phyloP scores from a whole-genome alignment of 139 green algal species.

The Tetraselmis striata region DNA sequence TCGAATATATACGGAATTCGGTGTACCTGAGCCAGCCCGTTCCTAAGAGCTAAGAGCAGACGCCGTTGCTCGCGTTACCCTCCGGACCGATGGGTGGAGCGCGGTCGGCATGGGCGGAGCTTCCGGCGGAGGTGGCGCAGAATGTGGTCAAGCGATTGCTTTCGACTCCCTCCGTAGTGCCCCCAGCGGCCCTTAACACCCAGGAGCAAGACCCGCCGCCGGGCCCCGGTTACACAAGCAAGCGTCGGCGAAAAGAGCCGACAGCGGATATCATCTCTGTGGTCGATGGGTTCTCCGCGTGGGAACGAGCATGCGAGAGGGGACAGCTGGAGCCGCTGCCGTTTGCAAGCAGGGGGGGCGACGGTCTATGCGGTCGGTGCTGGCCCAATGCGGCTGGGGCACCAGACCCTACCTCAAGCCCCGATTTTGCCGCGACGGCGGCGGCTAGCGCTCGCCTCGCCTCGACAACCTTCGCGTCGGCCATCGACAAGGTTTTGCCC shows the following conservation, averaged over 20 bases:
- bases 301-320: background rate
- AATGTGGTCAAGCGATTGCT: background rate
- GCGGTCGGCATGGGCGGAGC: background rate
- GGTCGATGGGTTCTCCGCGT: background rate
- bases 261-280: no score
- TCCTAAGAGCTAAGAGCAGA: no score
- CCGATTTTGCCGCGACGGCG: no score
- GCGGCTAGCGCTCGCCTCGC: background rate
- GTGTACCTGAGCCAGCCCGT: no score
- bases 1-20: no score
- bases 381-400: background rate
- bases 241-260: background rate
- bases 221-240: background rate
- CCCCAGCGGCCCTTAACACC: background rate
- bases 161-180: background rate
- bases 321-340: no score
- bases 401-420: background rate
- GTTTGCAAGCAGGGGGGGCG: background rate
- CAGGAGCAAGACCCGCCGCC: background rate
- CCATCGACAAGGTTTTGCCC: background rate
- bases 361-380: background rate
- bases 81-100: no score
- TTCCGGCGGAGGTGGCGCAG: background rate
- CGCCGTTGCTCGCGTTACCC: no score
- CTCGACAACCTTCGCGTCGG: background rate